Conservation (phyloP, 1,139 yeast genomes). For the Scheffersomyces segobiensis region DNA sequence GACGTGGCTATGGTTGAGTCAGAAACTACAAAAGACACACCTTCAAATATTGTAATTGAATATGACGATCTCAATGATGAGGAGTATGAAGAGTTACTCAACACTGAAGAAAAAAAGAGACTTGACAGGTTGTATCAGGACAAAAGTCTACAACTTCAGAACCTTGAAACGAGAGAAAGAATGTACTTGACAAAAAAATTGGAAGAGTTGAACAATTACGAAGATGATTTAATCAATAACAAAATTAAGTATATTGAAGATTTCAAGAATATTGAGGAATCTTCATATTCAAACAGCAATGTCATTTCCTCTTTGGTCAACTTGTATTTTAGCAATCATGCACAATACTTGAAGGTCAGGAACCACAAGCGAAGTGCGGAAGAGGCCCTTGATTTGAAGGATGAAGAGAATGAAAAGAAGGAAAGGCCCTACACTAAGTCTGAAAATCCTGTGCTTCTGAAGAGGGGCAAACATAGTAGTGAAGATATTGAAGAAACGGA, state of each 20-base stretch:
- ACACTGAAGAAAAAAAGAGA: slow-evolving; percentile 13
- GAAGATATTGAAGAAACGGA: background rate
- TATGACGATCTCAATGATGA: slow-evolving; percentile 32
- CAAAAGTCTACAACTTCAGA: slow-evolving; percentile 14
- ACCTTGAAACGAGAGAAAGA: slow-evolving; percentile 20
- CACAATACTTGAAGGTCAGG: slow-evolving; percentile 40
- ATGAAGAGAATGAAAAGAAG: slow-evolving; percentile 25
- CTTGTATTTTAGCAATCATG: slow-evolving; percentile 35
- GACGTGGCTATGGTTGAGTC: slow-evolving; percentile 7
- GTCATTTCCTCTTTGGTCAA: slow-evolving; percentile 6
- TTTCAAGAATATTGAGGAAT: slow-evolving; percentile 15
- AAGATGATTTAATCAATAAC: slow-evolving; percentile 33
- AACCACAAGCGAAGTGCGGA: slow-evolving; percentile 31
- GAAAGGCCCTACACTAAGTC: slow-evolving; percentile 8
- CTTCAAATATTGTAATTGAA: slow-evolving; percentile 20
- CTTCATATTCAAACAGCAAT: background rate
- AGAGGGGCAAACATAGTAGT: background rate
- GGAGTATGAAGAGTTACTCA: slow-evolving; percentile 30
- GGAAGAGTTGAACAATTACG: slow-evolving; percentile 26
- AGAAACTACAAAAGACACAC: slow-evolving; percentile 1
- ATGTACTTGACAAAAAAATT: slow-evolving; percentile 18
- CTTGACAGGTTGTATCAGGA: slow-evolving; percentile 21
- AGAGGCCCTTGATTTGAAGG: slow-evolving; percentile 33
- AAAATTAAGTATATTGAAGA: slow-evolving; percentile 39
- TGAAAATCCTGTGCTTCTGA: background rate